phyloP scores from a whole-genome alignment of 2,329 filamentous ascomycete species.

The Sporothrix mexicana region DNA sequence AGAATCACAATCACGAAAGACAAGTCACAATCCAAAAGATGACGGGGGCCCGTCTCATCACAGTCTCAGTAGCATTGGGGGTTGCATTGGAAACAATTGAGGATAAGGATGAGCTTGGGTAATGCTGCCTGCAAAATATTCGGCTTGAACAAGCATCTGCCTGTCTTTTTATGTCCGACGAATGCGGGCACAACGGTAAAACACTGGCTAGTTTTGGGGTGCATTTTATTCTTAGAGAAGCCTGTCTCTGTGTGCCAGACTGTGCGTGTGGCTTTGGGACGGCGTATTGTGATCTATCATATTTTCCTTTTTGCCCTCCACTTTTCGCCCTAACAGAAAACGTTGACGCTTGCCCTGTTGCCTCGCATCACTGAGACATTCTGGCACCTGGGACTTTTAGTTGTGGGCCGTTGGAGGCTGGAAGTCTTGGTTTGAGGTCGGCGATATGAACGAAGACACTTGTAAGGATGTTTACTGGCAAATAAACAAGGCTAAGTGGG shows the following conservation, averaged over 20 bases:
- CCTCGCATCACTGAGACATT: slow-evolving; percentile 20
- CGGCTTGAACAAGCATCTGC: neutral
- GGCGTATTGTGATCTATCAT: slow-evolving; percentile 16
- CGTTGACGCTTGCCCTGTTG: neutral
- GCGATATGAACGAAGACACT: neutral
- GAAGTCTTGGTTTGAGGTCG: neutral
- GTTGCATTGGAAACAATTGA: neutral
- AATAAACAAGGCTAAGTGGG: neutral
- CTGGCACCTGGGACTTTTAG: neutral
- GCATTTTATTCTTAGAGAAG: slow-evolving; percentile 5
- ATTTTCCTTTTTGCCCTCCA: neutral
- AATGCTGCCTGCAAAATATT: too few species aligned
- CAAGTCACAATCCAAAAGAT: neutral
- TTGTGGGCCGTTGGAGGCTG: neutral
- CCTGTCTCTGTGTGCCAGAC: neutral
- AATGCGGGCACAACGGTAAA: slow-evolving; percentile 19
- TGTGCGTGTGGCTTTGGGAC: neutral
- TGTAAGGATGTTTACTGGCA: neutral
- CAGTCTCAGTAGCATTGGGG: slow-evolving; percentile 16
- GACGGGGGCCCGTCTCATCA: slow-evolving; percentile 9
- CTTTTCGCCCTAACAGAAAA: slow-evolving; percentile 19
- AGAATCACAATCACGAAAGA: neutral
- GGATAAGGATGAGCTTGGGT: neutral
- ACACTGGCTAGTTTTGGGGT: neutral
- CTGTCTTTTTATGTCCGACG: neutral